These are phyloP conservation scores for Pseudogymnoascus sp. DNA, from an alignment of 2,329 filamentous ascomycete genomes.

Conservation along the genomic window DNA sequence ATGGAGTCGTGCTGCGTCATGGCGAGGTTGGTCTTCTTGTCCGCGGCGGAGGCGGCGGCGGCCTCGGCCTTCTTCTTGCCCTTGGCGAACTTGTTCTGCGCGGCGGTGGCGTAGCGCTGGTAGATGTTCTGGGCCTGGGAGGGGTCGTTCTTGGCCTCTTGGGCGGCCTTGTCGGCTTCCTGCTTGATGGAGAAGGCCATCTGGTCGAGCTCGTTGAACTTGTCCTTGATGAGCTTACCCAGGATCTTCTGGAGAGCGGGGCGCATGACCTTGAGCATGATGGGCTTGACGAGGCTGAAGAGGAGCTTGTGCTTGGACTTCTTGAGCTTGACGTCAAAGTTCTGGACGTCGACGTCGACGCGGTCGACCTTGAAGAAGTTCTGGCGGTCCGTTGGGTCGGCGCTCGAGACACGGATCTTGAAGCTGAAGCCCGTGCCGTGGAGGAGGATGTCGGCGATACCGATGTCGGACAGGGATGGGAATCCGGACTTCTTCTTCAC, in stretches of 20 bases:
- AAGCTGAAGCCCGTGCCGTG: slow-evolving; percentile 84
- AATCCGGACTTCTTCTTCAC: slow-evolving; percentile 93
- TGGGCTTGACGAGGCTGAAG: slow-evolving; percentile 76
- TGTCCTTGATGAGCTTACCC: slow-evolving; percentile 81
- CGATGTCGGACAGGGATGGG: slow-evolving; percentile 76
- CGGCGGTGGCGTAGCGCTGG: slow-evolving; percentile 68
- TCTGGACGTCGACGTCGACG: slow-evolving; percentile 71
- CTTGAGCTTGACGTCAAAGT: slow-evolving; percentile 82
- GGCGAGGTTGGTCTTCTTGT: slow-evolving; percentile 74
- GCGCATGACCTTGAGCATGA: slow-evolving; percentile 75
- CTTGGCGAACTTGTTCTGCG: slow-evolving; percentile 64
- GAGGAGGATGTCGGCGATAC: slow-evolving; percentile 80
- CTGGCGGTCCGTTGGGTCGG: slow-evolving; percentile 63
- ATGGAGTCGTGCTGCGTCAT: slow-evolving; percentile 83
- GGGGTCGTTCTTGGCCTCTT: slow-evolving; percentile 59
- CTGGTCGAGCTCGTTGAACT: slow-evolving; percentile 65
- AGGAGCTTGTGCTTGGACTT: slow-evolving; percentile 92
- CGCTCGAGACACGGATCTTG: slow-evolving; percentile 79
- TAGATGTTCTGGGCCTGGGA: slow-evolving; percentile 76
- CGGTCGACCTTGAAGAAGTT: slow-evolving; percentile 94
- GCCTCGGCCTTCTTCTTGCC: slow-evolving; percentile 67
- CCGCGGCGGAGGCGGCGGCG: slow-evolving; percentile 58
- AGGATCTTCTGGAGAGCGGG: slow-evolving; percentile 79
- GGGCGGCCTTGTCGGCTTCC: slow-evolving; percentile 67
- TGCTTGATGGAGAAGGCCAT: slow-evolving; percentile 69